Conservation (phyloP, 805 yeast species). For the Ascoidea asiatica region DNA sequence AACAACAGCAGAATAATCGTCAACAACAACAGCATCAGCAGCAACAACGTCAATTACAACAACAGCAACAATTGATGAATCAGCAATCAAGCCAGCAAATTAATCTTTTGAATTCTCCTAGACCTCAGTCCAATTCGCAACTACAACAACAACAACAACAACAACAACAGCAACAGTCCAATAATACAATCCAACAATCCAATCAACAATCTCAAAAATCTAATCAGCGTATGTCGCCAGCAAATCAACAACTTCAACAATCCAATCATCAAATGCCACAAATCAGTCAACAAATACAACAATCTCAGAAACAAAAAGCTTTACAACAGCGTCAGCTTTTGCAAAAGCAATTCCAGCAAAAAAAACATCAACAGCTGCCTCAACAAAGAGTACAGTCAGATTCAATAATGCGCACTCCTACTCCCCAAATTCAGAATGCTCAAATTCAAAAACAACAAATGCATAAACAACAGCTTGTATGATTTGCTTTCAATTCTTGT, state of each 20-base stretch:
- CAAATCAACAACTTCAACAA: neutral
- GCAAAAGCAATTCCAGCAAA: constrained; percentile 8
- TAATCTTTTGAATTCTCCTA: too few relatives aligned
- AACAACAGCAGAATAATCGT: neutral
- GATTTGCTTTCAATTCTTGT: too few relatives aligned
- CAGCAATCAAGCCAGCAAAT: too few relatives aligned
- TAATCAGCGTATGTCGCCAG: too few relatives aligned
- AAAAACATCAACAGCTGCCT: constrained; percentile 17
- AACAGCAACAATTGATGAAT: neutral
- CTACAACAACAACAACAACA: too few relatives aligned
- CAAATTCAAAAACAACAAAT: constrained; percentile 16
- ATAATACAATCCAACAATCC: too few relatives aligned
- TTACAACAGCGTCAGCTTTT: constrained; percentile 14
- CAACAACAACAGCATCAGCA: neutral
- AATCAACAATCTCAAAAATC: too few relatives aligned
- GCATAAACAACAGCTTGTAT: constrained; percentile 7
- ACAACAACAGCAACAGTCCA: too few relatives aligned
- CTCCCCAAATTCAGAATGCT: constrained; percentile 15
- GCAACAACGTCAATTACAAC: neutral
- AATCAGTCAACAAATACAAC: neutral
- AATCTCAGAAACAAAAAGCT: neutral
- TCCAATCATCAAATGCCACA: neutral
- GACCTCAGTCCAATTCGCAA: too few relatives aligned
- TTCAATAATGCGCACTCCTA: constrained; percentile 13
- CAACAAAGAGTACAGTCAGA: too few relatives aligned